Evolutionary conservation across 73 alveolate species (phyloP).

Genomic region (Paramecium caudatum): DNA sequence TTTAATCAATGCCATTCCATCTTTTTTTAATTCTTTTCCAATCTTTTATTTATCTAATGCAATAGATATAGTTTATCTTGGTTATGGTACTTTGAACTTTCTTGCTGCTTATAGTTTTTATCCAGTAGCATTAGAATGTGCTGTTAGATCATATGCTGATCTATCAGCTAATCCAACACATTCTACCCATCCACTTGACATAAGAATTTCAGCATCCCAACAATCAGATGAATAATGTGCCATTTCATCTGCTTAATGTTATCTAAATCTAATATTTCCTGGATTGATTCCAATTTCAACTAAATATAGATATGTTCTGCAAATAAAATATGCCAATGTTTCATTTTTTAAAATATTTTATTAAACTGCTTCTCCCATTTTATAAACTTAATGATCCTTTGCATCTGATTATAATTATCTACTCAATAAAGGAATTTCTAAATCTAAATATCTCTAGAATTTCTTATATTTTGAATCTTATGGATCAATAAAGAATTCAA

Average conservation of each 20-base stretch:
- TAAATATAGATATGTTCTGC: constrained; percentile 93
- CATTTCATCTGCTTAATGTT: constrained; percentile 98
- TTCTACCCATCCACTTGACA: constrained; percentile 99
- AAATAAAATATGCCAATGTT: constrained; percentile 98
- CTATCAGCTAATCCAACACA: constrained; percentile 99
- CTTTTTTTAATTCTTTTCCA: constrained; percentile 89
- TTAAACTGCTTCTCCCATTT: constrained; percentile 94
- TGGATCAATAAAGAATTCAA: constrained; percentile 99
- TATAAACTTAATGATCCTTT: constrained; percentile 27
- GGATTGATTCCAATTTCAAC: constrained; percentile 87
- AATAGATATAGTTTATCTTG: constrained; percentile 81
- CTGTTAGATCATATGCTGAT: constrained; percentile 95
- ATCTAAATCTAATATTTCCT: constrained; percentile 97
- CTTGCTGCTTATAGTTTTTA: constrained; percentile 93
- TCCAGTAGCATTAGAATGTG: constrained; percentile 92
- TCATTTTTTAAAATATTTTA: constrained; percentile 92
- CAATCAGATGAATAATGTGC: constrained; percentile 99
- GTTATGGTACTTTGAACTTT: constrained; percentile 89
- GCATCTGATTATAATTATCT: constrained; percentile 81
- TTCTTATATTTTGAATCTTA: constrained; percentile 91
- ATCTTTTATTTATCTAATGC: constrained; percentile 88
- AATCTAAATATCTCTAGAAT: constrained; percentile 85
- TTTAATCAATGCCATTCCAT: constrained; percentile 88
- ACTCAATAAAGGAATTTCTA: constrained; percentile 91
- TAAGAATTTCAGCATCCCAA: constrained; percentile 99